Conservation (phyloP, 306 rosid genomes). For the Vicia sativa region DNA sequence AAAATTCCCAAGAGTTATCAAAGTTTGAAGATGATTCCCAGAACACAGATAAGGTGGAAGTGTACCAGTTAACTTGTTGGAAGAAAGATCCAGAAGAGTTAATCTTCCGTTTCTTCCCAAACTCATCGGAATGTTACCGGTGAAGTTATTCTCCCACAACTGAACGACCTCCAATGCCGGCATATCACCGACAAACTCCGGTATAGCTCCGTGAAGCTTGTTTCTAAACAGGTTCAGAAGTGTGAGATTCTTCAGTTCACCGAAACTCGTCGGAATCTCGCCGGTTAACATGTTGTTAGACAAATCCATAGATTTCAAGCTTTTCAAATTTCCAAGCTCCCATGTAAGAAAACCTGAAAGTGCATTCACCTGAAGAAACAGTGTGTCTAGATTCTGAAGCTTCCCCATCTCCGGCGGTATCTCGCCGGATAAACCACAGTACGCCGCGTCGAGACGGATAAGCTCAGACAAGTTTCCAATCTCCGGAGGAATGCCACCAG, state of each 20-base stretch:
- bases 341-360: conserved; percentile 72
- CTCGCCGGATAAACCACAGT: conserved; percentile 79
- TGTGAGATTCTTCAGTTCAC: conserved; percentile 68
- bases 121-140: conserved; percentile 75
- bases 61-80: conserved; percentile 83
- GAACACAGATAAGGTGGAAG: conserved; percentile 77
- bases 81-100: conserved; percentile 67
- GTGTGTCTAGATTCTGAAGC: conserved; percentile 77
- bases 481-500: conserved; percentile 75
- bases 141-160: conserved; percentile 95
- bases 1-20: conserved; percentile 77
- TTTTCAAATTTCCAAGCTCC: conserved; percentile 71
- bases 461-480: conserved; percentile 73
- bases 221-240: conserved; percentile 81
- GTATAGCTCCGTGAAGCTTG: conserved; percentile 90
- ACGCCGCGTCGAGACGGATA: conserved; percentile 81
- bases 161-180: conserved; percentile 82
- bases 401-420: conserved; percentile 72
- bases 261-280: conserved; percentile 73
- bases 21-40: conserved; percentile 72
- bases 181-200: conserved; percentile 74
- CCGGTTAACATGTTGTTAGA: conserved; percentile 77
- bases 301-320: conserved; percentile 86
- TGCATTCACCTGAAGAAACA: conserved; percentile 90
- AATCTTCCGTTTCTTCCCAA: conserved; percentile 84